Conservation (phyloP, 768 basidiomycete genomes). For the Russula compacta region DNA sequence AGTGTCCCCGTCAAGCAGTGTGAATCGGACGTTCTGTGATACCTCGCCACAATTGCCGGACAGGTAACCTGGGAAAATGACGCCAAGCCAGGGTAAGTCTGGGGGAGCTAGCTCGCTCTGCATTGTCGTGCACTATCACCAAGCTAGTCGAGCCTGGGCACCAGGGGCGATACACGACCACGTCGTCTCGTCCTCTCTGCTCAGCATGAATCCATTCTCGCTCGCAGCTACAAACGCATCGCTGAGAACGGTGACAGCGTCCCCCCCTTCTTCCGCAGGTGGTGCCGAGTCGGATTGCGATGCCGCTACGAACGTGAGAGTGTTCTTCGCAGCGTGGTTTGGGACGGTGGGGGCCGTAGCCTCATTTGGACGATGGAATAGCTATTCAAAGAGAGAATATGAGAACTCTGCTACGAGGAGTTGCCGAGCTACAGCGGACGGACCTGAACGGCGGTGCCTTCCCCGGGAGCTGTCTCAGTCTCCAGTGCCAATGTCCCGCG, state of each 20-base stretch:
- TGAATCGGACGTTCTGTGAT: too few species aligned
- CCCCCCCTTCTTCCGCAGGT: background rate
- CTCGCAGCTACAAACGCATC: constrained; percentile 40
- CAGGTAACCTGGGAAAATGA: too few species aligned
- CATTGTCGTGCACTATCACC: constrained; percentile 20
- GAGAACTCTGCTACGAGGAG: background rate
- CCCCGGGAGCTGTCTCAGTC: constrained; percentile 38
- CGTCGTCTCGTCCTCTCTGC: constrained; percentile 25
- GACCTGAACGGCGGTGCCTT: constrained; percentile 45
- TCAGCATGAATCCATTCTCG: constrained; percentile 44
- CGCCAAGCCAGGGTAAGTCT: too few species aligned
- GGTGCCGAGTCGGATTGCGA: background rate
- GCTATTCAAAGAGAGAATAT: background rate
- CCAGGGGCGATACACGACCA: constrained; percentile 40
- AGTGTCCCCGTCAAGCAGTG: too few species aligned
- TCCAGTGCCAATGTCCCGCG: constrained; percentile 42
- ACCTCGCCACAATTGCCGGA: too few species aligned
- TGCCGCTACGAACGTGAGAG: background rate
- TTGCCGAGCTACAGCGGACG: background rate
- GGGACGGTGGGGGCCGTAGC: too few species aligned
- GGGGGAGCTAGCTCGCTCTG: too few species aligned
- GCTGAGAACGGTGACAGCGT: constrained; percentile 19
- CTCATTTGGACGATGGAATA: constrained; percentile 1
- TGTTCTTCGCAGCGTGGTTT: background rate
- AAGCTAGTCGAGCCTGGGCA: constrained; percentile 24